Conservation (phyloP, 2,329 filamentous ascomycete species). For the Curvularia sp. region DNA sequence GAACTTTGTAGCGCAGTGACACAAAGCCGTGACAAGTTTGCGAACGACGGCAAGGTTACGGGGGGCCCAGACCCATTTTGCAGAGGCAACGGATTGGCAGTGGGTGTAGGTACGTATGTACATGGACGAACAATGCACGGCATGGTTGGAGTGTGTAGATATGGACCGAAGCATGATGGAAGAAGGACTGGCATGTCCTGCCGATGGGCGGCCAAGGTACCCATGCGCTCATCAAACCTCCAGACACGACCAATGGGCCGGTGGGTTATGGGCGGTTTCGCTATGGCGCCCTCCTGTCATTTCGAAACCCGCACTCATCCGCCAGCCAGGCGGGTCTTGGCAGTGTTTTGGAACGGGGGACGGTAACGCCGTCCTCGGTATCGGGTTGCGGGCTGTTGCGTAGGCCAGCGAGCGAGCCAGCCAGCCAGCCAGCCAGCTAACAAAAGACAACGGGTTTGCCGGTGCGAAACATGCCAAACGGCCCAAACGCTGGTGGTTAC, state of each 20-base stretch:
- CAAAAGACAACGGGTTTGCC: constrained; percentile 14
- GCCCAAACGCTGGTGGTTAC: constrained; percentile 44
- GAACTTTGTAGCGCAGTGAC: constrained; percentile 30
- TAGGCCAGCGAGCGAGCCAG: constrained; percentile 11
- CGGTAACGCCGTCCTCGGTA: constrained; percentile 28
- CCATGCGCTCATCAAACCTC: constrained; percentile 50
- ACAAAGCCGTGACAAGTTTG: constrained; percentile 26
- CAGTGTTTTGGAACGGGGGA: constrained; percentile 43
- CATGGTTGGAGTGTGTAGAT: constrained; percentile 7
- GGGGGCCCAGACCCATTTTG: constrained; percentile 27
- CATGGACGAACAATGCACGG: too few relatives aligned
- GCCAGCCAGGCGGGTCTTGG: constrained; percentile 41
- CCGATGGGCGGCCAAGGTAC: constrained; percentile 35
- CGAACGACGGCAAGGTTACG: constrained; percentile 24
- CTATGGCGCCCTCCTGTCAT: constrained; percentile 44
- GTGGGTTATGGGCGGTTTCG: constrained; percentile 38
- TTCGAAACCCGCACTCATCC: constrained; percentile 35
- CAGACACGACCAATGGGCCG: constrained; percentile 38
- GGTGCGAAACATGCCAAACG: constrained; percentile 47
- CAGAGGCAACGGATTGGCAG: constrained; percentile 17
- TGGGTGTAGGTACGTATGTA: constrained; percentile 27
- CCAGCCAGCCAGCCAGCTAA: background rate
- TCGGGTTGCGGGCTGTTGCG: constrained; percentile 38
- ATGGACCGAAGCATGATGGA: constrained; percentile 20
- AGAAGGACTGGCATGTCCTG: constrained; percentile 33